Percentiles rank a stretch among this genome's conserved stretches.
These are phyloP conservation scores for Pseudogymnoascus pannorum DNA, from an alignment of 2,329 filamentous ascomycete species.

Conservation along the genomic window DNA sequence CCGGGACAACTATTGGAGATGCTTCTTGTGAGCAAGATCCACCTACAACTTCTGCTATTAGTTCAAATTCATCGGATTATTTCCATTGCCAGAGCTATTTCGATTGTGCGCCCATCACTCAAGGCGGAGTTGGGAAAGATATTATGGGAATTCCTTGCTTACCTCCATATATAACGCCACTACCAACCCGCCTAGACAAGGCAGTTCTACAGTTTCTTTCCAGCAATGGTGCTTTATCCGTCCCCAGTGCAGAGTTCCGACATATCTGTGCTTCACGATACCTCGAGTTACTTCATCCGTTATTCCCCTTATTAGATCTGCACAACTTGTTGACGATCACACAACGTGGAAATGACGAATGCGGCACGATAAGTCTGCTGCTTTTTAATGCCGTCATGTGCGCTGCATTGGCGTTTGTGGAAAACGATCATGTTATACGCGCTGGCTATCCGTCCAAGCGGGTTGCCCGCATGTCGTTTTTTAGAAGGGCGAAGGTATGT, in stretches of 20 bases:
- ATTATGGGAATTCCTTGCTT: background rate
- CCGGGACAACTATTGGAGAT: background rate
- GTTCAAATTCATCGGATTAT: background rate
- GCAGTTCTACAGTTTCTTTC: background rate
- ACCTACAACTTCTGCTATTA: background rate
- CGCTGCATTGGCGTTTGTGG: slow-evolving; percentile 74
- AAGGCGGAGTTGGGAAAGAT: background rate
- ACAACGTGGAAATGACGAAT: background rate
- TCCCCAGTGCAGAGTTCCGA: background rate
- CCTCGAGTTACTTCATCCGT: background rate
- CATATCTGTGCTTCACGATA: background rate
- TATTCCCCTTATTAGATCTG: background rate
- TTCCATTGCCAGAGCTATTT: background rate
- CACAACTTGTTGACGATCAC: background rate
- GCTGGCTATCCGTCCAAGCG: slow-evolving; percentile 71
- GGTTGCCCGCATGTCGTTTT: slow-evolving; percentile 74
- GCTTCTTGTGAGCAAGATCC: background rate
- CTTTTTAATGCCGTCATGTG: slow-evolving; percentile 93
- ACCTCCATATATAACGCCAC: background rate
- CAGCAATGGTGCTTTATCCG: background rate
- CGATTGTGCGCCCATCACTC: background rate
- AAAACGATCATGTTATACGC: slow-evolving; percentile 64
- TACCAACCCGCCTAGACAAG: background rate
- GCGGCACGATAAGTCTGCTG: slow-evolving; percentile 58
- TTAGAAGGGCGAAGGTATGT: slow-evolving; percentile 60